Percentiles rank a stretch among this genome's conserved stretches.
These are phyloP conservation scores for Flaveria floridana DNA, from an alignment of 140 eudicot genomes.

Conservation along the genomic window DNA sequence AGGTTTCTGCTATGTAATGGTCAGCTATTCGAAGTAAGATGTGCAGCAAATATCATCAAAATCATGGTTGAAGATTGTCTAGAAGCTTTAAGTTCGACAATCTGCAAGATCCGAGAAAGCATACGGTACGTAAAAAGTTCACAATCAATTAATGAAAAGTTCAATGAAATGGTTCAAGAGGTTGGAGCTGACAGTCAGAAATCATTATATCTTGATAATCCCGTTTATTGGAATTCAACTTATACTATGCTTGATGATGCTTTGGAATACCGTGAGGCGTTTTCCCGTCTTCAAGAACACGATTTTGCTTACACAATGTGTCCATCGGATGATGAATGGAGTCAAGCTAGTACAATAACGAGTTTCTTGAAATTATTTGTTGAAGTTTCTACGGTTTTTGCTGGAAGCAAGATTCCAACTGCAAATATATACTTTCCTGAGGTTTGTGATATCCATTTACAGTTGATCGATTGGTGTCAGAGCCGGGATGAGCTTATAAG, in stretches of 20 bases:
- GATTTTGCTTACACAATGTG: conserved; percentile 52
- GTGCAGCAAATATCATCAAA: conserved; percentile 70
- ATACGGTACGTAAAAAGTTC: conserved; percentile 63
- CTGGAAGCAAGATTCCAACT: conserved; percentile 56
- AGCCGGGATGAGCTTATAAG: conserved; percentile 59
- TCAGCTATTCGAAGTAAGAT: conserved; percentile 75
- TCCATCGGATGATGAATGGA: conserved; percentile 74
- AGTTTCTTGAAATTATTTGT: conserved; percentile 66
- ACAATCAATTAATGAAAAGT: conserved; percentile 58
- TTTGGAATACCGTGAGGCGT: conserved; percentile 63
- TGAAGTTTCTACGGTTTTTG: conserved; percentile 61
- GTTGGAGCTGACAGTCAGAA: conserved; percentile 53
- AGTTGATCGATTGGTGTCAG: conserved; percentile 83
- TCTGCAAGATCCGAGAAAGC: conserved; percentile 66
- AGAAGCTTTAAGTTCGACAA: conserved; percentile 48
- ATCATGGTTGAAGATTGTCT: conserved; percentile 64
- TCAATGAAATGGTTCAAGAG: conserved; percentile 69
- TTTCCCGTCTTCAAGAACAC: conserved; percentile 66
- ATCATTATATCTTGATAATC: conserved; percentile 53
- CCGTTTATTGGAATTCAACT: conserved; percentile 71
- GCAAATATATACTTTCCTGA: conserved; percentile 81
- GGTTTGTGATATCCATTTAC: conserved; percentile 77
- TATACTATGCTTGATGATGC: conserved; percentile 58
- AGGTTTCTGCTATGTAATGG: conserved; percentile 64
- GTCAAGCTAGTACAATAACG: conserved; percentile 46